Evolutionary conservation across 306 rosid genomes (phyloP).

Genomic region (Pyrus bretschneideri): DNA sequence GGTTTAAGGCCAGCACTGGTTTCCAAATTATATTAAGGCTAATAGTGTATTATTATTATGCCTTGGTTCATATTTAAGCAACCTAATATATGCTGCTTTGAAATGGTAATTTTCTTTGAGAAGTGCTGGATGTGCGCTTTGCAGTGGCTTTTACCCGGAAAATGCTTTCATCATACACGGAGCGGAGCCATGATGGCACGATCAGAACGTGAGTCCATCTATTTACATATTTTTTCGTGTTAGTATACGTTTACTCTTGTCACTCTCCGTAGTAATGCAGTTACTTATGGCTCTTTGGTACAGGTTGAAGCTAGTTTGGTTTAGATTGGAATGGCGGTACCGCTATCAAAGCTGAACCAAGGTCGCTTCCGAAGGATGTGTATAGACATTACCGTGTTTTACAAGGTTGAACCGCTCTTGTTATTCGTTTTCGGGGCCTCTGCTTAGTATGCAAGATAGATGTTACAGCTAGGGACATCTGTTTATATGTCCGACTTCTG

Average conservation of each 20-base stretch:
- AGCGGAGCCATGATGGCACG: constrained; percentile 19
- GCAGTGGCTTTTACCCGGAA: constrained; percentile 10
- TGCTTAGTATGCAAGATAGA: background rate
- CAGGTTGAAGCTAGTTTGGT: background rate
- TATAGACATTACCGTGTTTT: constrained; percentile 33
- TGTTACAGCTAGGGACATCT: background rate
- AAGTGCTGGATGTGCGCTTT: constrained; percentile 13
- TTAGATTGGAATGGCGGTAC: background rate
- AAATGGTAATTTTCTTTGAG: constrained; percentile 12
- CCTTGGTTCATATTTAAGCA: constrained; percentile 31
- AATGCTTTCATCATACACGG: background rate
- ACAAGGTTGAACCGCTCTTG: constrained; percentile 23
- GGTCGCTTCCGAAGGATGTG: constrained; percentile 35
- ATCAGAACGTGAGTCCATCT: constrained; percentile 41
- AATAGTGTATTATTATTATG: constrained; percentile 35
- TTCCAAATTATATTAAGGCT: constrained; percentile 42
- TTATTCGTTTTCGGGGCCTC: constrained; percentile 7
- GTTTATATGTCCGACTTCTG: constrained; percentile 18
- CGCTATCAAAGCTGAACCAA: constrained; percentile 33
- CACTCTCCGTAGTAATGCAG: background rate
- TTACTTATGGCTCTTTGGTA: background rate
- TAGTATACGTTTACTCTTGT: no score
- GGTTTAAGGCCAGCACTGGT: constrained; percentile 37
- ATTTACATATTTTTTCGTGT: background rate
- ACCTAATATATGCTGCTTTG: constrained; percentile 36